Evolutionary conservation across 192 early-diverging fungal genomes (phyloP), one percentile per base, ranked within the genome.

Genomic region (Linnemannia zychae): DNA sequence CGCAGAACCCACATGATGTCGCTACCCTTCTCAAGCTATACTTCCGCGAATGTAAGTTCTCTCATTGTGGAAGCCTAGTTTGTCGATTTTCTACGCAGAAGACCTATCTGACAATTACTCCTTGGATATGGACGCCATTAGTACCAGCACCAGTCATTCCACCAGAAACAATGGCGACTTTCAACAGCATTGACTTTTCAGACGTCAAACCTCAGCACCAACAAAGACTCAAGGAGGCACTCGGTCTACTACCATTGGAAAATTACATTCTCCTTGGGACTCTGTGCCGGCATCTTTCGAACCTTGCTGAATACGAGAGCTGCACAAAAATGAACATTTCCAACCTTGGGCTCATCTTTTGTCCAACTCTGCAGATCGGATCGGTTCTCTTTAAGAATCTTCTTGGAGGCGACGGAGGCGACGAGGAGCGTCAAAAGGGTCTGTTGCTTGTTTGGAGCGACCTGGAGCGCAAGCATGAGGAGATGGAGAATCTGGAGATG

Each of bases 331-430:
- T 93, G 92, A 90, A 85, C 18, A 88, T 89, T 11, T 90, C 89
- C 28, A 93, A 93, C 48, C 79, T 93, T 11, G 92, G 88, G 0
- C 77, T 93, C 0, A 93, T 93, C 9, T 93, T 93, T 80, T 90
- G 88, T 63, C 92, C 92, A 3, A 93, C 92, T 0, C 71, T 93
- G 13, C 87, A 86, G 37, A 87, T 93, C 34, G 87, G 89, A 3
- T 88, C 89, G 20, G 79, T 87, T 15, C 71, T 93, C 9, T 93
- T 93, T 70, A 88, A 88, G 31, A 88, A 89, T 44, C 80, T 92
- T 47, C 82, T 92, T 15, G 88, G 88, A 17, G 77, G 89, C 22
- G 77, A 82, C 68, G 76, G 78, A 2, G 36, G 60, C 37, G 74
- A 85, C 15, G 74, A 79, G 15, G 69, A 79, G 60, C 83, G 83